These are phyloP conservation scores for Sporothrix phasma DNA, from an alignment of 2,329 filamentous ascomycete species.

Conservation along the genomic window DNA sequence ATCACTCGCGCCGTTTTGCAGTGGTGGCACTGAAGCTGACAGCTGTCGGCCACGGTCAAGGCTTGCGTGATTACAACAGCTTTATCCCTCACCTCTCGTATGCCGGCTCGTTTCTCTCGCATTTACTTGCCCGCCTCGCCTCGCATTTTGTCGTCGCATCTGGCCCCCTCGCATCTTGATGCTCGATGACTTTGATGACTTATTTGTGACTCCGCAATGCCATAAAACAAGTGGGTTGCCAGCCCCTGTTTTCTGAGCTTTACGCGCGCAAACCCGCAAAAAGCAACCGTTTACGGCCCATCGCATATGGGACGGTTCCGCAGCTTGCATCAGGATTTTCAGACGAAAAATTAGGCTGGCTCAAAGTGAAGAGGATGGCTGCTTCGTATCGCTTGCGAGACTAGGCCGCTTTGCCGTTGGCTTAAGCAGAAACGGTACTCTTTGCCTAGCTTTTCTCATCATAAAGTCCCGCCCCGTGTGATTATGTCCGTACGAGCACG, in stretches of 20 bases:
- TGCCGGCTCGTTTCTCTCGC: too few species aligned
- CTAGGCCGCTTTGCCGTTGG: background rate
- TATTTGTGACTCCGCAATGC: background rate
- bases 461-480: background rate
- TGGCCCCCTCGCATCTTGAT: background rate
- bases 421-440: too few species aligned
- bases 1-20: too few species aligned
- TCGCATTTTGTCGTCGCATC: background rate
- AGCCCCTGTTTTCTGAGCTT: background rate
- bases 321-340: background rate
- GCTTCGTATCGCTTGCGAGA: background rate
- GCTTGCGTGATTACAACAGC: too few species aligned
- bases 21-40: too few species aligned
- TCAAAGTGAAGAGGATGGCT: too few species aligned
- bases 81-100: background rate
- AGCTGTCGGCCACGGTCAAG: too few species aligned
- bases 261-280: background rate
- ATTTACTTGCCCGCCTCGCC: too few species aligned
- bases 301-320: background rate
- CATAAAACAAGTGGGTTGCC: background rate
- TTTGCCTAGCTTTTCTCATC: background rate
- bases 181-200: background rate
- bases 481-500: background rate
- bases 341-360: too few species aligned
- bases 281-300: conserved; percentile 2